Conservation (phyloP, 1,284 basidiomycete genomes). For the Irpex sp. region DNA sequence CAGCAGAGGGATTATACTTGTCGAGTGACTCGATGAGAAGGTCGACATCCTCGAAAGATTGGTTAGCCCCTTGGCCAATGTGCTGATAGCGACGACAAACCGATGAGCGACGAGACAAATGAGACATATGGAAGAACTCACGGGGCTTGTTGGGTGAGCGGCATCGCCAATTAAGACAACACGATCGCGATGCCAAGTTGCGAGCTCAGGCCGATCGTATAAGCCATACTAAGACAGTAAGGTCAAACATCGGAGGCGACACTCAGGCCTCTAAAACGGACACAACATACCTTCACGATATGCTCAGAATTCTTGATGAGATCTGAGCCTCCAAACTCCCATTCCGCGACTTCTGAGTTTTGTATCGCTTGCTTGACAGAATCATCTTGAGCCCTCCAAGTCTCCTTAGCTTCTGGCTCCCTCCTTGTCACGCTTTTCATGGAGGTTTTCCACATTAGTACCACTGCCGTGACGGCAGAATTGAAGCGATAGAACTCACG, state of each 20-base stretch:
- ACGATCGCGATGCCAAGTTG: slow-evolving; percentile 37
- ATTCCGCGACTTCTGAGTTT: slow-evolving; percentile 14
- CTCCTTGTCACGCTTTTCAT: slow-evolving; percentile 31
- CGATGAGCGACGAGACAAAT: too few species aligned
- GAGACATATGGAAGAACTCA: slow-evolving; percentile 11
- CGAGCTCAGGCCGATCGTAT: slow-evolving; percentile 42
- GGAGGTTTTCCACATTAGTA: background rate
- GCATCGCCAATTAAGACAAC: slow-evolving; percentile 32
- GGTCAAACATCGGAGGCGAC: background rate
- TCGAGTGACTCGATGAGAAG: slow-evolving; percentile 34
- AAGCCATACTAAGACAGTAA: slow-evolving; percentile 34
- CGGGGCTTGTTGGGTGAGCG: slow-evolving; percentile 33
- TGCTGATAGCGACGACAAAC: slow-evolving; percentile 28
- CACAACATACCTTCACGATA: slow-evolving; percentile 35
- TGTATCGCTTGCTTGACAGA: slow-evolving; percentile 20
- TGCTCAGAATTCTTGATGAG: slow-evolving; percentile 31
- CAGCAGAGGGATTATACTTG: slow-evolving; percentile 29
- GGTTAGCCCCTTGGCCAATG: slow-evolving; percentile 48
- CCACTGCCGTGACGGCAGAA: background rate
- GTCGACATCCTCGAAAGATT: slow-evolving; percentile 43
- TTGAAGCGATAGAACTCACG: slow-evolving; percentile 25
- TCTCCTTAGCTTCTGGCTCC: slow-evolving; percentile 39
- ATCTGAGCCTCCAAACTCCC: slow-evolving; percentile 32
- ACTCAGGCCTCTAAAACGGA: background rate
- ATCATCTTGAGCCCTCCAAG: slow-evolving; percentile 37